A percentile compares a stretch with the other conserved stretches of the same genome.
These are phyloP conservation scores for Talaromyces piceae DNA, from an alignment of 2,329 filamentous ascomycete genomes.

Conservation along the genomic window DNA sequence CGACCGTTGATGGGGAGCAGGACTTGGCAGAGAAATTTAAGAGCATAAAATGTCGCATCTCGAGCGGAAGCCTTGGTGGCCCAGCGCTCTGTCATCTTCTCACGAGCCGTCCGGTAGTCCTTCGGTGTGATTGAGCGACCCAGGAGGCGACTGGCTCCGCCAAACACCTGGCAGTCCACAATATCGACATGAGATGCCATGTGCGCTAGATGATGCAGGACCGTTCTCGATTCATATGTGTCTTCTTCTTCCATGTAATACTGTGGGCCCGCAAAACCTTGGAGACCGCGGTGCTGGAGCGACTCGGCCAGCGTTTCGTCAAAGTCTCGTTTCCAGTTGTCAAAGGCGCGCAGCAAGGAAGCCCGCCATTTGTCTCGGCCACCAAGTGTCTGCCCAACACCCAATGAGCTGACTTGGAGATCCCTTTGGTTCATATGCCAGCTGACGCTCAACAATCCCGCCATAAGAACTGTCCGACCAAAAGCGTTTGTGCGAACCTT, in stretches of 20 bases:
- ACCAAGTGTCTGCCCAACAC: constrained; percentile 70
- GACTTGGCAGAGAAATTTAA: constrained; percentile 82
- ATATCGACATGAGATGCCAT: constrained; percentile 98
- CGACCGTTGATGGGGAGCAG: constrained; percentile 48
- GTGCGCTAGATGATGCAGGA: constrained; percentile 87
- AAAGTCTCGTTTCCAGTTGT: constrained; percentile 89
- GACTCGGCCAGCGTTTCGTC: constrained; percentile 66
- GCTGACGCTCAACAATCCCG: constrained; percentile 82
- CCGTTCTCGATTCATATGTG: constrained; percentile 80
- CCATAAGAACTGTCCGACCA: constrained; percentile 87
- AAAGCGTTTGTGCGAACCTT: constrained; percentile 88
- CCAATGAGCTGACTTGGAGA: constrained; percentile 81
- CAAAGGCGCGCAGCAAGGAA: constrained; percentile 78
- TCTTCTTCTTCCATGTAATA: constrained; percentile 51
- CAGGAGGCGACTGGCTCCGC: constrained; percentile 74
- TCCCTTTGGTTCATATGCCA: constrained; percentile 98
- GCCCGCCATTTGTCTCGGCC: constrained; percentile 87
- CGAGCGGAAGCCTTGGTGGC: constrained; percentile 80
- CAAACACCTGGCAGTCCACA: constrained; percentile 95
- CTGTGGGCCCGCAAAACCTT: constrained; percentile 13
- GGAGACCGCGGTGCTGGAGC: constrained; percentile 18
- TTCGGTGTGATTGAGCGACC: constrained; percentile 76
- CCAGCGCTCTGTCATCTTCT: constrained; percentile 83
- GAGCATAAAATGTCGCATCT: constrained; percentile 85
- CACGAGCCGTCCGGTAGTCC: constrained; percentile 71